Percentiles rank a stretch among this genome's conserved stretches.
These are phyloP conservation scores for Aspergillus udagawae DNA, from an alignment of 2,329 filamentous ascomycete species.

Conservation along the genomic window DNA sequence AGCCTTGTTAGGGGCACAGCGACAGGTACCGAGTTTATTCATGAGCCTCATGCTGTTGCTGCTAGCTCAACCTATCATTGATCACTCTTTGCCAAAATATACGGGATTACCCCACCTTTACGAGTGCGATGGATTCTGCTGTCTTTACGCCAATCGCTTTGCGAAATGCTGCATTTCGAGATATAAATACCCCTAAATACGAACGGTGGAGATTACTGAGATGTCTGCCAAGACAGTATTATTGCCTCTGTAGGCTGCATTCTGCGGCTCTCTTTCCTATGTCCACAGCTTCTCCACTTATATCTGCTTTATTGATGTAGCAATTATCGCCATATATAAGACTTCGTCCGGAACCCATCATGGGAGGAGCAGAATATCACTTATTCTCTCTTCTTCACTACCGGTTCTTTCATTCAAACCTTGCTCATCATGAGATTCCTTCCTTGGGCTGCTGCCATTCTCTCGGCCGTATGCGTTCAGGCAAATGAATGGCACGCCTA, in stretches of 20 bases:
- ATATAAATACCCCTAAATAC: neutral
- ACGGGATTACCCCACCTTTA: neutral
- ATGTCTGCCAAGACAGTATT: neutral
- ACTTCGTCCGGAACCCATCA: neutral
- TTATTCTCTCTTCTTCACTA: neutral
- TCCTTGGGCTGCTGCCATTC: conserved; percentile 1
- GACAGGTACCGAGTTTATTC: neutral
- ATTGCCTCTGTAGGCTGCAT: neutral
- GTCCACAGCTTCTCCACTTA: neutral
- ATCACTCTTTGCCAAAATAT: neutral
- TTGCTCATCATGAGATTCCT: conserved; percentile 5
- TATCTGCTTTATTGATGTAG: neutral
- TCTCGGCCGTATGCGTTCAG: conserved; percentile 4
- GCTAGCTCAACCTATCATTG: neutral
- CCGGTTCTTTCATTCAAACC: neutral
- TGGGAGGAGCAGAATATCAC: neutral
- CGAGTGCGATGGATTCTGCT: neutral
- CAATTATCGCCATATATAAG: neutral
- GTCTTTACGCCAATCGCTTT: neutral
- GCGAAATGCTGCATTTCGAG: neutral
- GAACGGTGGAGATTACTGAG: neutral
- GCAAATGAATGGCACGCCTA: conserved; percentile 11
- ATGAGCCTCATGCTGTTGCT: neutral
- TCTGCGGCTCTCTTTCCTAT: neutral
- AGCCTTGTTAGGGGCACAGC: neutral